Evolutionary conservation across 192 early-diverging fungal genomes (phyloP).

Genomic region (Allomyces arbusculus): DNA sequence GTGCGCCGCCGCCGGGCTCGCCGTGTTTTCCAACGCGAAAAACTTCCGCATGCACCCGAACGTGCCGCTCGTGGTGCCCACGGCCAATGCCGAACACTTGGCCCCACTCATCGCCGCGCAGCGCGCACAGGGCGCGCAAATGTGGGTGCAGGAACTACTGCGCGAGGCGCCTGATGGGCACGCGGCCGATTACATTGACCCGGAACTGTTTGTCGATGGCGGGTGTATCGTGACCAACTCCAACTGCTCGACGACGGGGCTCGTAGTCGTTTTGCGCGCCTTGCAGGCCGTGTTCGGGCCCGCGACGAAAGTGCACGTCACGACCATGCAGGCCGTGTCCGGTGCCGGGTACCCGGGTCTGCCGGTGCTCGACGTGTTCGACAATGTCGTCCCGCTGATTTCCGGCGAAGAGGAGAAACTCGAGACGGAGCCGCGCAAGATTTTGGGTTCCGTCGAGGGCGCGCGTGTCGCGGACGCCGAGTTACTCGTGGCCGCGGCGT

Average conservation of each 20-base stretch:
- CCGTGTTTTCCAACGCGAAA: constrained; percentile 89
- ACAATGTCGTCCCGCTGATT: constrained; percentile 89
- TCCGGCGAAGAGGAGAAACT: constrained; percentile 93
- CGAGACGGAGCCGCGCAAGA: constrained; percentile 84
- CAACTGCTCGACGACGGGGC: constrained; percentile 96
- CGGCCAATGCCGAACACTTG: constrained; percentile 78
- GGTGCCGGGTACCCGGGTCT: constrained; percentile 98
- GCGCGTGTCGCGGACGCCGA: constrained; percentile 23
- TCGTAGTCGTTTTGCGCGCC: constrained; percentile 74
- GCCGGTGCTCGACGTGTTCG: constrained; percentile 79
- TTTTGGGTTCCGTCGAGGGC: constrained; percentile 49
- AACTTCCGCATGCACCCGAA: constrained; percentile 78
- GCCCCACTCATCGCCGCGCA: constrained; percentile 21
- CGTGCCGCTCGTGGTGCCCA: constrained; percentile 84
- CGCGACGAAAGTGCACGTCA: constrained; percentile 54
- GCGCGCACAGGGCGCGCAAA: constrained; percentile 9
- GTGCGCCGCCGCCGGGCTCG: constrained; percentile 69
- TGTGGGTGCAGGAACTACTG: background rate
- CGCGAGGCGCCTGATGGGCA: background rate
- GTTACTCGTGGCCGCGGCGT: constrained; percentile 68
- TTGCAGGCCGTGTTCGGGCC: constrained; percentile 85
- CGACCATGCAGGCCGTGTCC: constrained; percentile 88
- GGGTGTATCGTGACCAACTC: constrained; percentile 92
- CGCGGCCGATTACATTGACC: background rate
- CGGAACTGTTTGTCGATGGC: background rate